Base-by-base conservation (phyloP, 495 filamentous ascomycete species). In the Halenospora varia region DNA sequence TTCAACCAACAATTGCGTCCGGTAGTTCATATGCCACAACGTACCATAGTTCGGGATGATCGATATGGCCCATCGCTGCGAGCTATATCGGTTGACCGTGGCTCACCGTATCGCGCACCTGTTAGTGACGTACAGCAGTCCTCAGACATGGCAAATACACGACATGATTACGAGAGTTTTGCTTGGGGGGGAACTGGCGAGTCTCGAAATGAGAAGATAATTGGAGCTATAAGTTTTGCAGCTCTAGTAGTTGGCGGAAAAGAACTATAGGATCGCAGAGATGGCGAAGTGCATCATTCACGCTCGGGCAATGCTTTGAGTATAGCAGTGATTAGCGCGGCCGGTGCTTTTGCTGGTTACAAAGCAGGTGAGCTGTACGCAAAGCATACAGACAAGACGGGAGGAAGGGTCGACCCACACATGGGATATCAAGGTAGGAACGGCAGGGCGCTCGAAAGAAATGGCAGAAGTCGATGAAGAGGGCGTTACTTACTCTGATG, bases 181-280 rank as follows among this genome's bases (percentile, higher is more conserved):
- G 68, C 80, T 56, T 70, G 80, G 50, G 73, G 83, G 61, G 74
- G 74, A 39, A 75, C 67, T 51, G 60, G 68, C 55, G 73, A 67
- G 58, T 74, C 73, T 48, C 76, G 80, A 69, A 77, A 83, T 60
- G 75, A 83, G 62, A 84, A 74, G 73, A 85, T 79, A 65, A 78
- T 81, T 63, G 79, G 72, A 64, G 81, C 70, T 46, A 71, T 80
- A 53, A 77, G 71, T 56, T 77, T 72, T 63, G 82, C 70, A 62
- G 76, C 74, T 68, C 68, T 74, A 56, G 79, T 66, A 59, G 82
- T 71, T 61, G 78, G 70, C 65, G 77, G 69, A 45, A 86, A 83
- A 66, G 80, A 83, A 63, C 57, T 80, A 19, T 81, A 74, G 66
- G 80, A 83, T 59, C 78, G 80, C 29, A 75, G 67, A 64, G 74